A percentile compares a stretch with the other conserved stretches of the same genome.
These are phyloP conservation scores for Mortierella sp. DNA, from an alignment of 371 early-diverging fungal species.

Conservation along the genomic window DNA sequence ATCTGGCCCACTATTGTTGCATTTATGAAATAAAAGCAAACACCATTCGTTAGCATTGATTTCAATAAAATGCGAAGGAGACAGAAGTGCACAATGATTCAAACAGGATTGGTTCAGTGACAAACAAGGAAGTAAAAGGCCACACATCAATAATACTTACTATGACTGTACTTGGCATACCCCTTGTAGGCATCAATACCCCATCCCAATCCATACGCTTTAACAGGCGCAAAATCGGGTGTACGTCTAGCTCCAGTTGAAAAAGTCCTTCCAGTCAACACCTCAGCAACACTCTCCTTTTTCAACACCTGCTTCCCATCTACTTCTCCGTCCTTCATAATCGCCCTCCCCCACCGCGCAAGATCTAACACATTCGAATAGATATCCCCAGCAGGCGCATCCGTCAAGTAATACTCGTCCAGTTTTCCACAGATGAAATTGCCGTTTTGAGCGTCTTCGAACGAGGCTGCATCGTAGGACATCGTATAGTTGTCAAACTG, in stretches of 20 bases:
- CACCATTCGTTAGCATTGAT: neutral
- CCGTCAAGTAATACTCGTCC: slow-evolving; percentile 9
- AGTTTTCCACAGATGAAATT: slow-evolving; percentile 9
- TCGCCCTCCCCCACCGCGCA: neutral
- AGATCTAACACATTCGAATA: slow-evolving; percentile 27
- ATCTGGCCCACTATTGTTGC: neutral
- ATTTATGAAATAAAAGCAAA: neutral
- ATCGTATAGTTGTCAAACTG: slow-evolving; percentile 4
- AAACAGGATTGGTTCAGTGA: neutral
- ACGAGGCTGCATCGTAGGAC: neutral
- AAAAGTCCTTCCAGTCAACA: slow-evolving; percentile 3
- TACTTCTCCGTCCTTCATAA: slow-evolving; percentile 19
- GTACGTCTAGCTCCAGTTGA: neutral
- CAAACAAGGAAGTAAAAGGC: neutral
- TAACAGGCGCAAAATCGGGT: slow-evolving; percentile 4
- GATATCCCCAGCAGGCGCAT: slow-evolving; percentile 35
- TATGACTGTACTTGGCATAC: slow-evolving; percentile 6
- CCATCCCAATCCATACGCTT: slow-evolving; percentile 21
- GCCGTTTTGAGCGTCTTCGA: slow-evolving; percentile 20
- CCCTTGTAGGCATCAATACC: slow-evolving; percentile 23
- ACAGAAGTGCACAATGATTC: neutral
- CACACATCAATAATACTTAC: slow-evolving; percentile 7
- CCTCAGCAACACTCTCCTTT: slow-evolving; percentile 18
- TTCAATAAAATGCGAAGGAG: neutral
- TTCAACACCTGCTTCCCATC: slow-evolving; percentile 28